phyloP scores from a whole-genome alignment of 257 asterid species.

The Ehretia macrophylla region DNA sequence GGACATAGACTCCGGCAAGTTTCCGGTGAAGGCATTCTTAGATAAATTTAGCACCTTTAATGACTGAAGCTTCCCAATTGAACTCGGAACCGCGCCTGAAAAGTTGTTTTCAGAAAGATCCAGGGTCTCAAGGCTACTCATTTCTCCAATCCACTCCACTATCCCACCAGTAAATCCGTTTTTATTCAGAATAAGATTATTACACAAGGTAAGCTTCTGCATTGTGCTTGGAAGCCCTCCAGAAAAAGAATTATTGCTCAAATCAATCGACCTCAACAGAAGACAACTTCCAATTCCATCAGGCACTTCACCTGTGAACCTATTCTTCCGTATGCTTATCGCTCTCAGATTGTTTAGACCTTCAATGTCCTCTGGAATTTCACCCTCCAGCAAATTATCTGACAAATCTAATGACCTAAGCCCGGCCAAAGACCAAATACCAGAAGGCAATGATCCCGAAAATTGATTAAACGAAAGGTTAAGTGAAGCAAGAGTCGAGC shows the following conservation, averaged over 20 bases:
- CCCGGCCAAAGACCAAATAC: slow-evolving; percentile 63
- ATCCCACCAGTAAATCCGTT: slow-evolving; percentile 47
- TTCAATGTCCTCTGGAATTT: slow-evolving; percentile 49
- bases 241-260: slow-evolving; percentile 50
- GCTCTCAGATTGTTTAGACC: slow-evolving; percentile 54
- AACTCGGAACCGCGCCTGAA: slow-evolving; percentile 52
- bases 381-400: slow-evolving; percentile 63
- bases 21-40: slow-evolving; percentile 47
- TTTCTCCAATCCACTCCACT: slow-evolving; percentile 76
- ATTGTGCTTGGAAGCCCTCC: slow-evolving; percentile 65
- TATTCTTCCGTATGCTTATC: slow-evolving; percentile 47
- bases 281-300: slow-evolving; percentile 59
- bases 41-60: slow-evolving; percentile 59
- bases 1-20: slow-evolving; percentile 56
- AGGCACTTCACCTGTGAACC: slow-evolving; percentile 57
- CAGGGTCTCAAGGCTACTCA: slow-evolving; percentile 57
- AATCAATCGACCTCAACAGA: slow-evolving; percentile 62
- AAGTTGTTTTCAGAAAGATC: slow-evolving; percentile 66
- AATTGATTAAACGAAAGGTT: slow-evolving; percentile 75
- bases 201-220: slow-evolving; percentile 72
- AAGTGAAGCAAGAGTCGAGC: slow-evolving; percentile 66
- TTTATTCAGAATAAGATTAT: slow-evolving; percentile 30
- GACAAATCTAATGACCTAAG: slow-evolving; percentile 79
- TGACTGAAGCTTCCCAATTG: slow-evolving; percentile 52
- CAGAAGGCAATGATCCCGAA: slow-evolving; percentile 62